Evolutionary conservation across 1,284 basidiomycete species (phyloP).

Genomic region (Ganoderma leucocontextum): DNA sequence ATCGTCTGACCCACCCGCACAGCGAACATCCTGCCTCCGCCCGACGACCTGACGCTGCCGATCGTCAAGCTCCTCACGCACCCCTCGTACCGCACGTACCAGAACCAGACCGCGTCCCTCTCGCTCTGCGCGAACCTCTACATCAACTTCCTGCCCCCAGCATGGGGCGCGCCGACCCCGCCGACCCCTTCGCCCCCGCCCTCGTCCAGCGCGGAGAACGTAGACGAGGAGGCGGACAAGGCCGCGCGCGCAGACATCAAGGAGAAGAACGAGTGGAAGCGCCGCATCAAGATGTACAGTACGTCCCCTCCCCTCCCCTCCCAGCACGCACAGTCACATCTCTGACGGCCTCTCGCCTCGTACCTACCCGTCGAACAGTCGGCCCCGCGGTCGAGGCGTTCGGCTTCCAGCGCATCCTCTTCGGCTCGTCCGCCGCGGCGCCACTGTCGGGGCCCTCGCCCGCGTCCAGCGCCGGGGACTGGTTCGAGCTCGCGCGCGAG

Average conservation of each 20-base stretch:
- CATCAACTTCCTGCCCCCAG: constrained; percentile 84
- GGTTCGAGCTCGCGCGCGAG: constrained; percentile 86
- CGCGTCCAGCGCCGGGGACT: constrained; percentile 63
- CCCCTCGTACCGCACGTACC: constrained; percentile 76
- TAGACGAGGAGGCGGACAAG: constrained; percentile 50
- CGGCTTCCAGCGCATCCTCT: constrained; percentile 63
- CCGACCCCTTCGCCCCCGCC: constrained; percentile 52
- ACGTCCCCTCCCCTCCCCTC: constrained; percentile 46
- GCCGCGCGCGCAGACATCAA: constrained; percentile 41
- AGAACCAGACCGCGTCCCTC: constrained; percentile 76
- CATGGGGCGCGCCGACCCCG: constrained; percentile 74
- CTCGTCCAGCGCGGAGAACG: constrained; percentile 59
- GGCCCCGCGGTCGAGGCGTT: constrained; percentile 78
- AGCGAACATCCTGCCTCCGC: constrained; percentile 90
- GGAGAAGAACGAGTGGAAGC: constrained; percentile 78
- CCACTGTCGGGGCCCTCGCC: constrained; percentile 48
- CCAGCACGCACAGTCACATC: not conserved
- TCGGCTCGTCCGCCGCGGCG: constrained; percentile 56
- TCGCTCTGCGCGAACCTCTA: constrained; percentile 79
- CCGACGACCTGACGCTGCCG: constrained; percentile 73
- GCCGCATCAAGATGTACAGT: constrained; percentile 90
- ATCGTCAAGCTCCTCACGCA: constrained; percentile 83
- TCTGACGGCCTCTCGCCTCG: not conserved
- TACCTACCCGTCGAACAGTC: constrained; percentile 54
- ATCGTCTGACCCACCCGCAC: not conserved